A percentile compares a stretch with the other conserved stretches of the same genome.
phyloP scores from a whole-genome alignment of 2,329 filamentous ascomycete genomes.

The Chrysoporthe puriensis region DNA sequence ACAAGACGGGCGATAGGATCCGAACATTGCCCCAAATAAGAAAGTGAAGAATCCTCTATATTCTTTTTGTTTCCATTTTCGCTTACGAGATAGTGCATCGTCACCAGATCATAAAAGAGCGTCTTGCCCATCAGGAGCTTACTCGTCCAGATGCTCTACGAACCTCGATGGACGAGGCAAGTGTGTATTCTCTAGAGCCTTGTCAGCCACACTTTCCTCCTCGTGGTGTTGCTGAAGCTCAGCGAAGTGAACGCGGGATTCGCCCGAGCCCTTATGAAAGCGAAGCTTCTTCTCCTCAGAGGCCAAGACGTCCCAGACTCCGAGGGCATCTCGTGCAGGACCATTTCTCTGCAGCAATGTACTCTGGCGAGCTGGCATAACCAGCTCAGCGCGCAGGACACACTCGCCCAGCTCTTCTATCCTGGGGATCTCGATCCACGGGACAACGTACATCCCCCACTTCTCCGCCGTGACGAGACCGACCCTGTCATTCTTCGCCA shows the following conservation, averaged over 20 bases:
- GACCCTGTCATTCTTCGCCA: background rate
- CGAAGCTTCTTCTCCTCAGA: background rate
- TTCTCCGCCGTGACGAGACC: background rate
- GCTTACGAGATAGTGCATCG: background rate
- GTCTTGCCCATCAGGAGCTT: background rate
- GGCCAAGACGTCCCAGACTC: background rate
- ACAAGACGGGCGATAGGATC: too few relatives aligned
- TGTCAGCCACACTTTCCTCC: background rate
- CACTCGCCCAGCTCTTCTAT: background rate
- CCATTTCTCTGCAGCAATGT: background rate
- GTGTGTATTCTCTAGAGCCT: background rate
- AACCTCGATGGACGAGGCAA: background rate
- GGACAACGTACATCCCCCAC: constrained; percentile 4
- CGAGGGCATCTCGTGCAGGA: background rate
- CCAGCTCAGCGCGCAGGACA: constrained; percentile 2
- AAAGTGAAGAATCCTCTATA: too few relatives aligned
- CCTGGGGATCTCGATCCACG: background rate
- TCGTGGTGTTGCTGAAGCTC: background rate
- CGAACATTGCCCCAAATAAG: too few relatives aligned
- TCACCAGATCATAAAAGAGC: background rate
- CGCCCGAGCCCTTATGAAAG: background rate
- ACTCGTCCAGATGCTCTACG: background rate
- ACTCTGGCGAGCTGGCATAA: background rate
- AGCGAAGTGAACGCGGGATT: background rate
- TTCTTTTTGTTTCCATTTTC: too few relatives aligned